Evolutionary conservation across 495 filamentous ascomycete genomes (phyloP).

Genomic region (Gamarada debralockiae): DNA sequence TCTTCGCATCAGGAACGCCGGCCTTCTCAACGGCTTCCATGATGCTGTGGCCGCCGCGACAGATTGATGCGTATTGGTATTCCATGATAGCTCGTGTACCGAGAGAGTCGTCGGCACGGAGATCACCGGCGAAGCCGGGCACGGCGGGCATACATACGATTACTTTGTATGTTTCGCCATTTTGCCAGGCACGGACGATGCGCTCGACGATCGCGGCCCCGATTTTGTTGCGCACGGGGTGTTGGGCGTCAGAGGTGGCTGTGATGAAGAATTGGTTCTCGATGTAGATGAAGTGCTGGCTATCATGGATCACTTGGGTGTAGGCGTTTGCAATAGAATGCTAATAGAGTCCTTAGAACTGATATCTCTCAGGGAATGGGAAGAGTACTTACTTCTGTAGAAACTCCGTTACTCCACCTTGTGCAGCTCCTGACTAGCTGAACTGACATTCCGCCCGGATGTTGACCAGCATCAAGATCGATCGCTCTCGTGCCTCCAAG

Average conservation of each 20-base stretch:
- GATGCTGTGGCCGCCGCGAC: slow-evolving; percentile 80
- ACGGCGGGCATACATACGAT: slow-evolving; percentile 85
- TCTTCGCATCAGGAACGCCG: slow-evolving; percentile 60
- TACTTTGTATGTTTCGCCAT: slow-evolving; percentile 74
- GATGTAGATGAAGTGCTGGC: slow-evolving; percentile 86
- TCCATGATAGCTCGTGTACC: slow-evolving; percentile 96
- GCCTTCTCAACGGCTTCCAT: slow-evolving; percentile 70
- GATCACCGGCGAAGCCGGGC: slow-evolving; percentile 87
- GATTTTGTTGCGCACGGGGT: slow-evolving; percentile 81
- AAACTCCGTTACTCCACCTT: slow-evolving; percentile 34
- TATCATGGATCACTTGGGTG: slow-evolving; percentile 73
- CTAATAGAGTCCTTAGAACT: slow-evolving; percentile 44
- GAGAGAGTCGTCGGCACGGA: slow-evolving; percentile 72
- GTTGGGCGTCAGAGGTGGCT: slow-evolving; percentile 70
- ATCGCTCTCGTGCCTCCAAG: too few species aligned
- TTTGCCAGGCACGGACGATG: slow-evolving; percentile 71
- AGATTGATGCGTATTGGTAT: slow-evolving; percentile 87
- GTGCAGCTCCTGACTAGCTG: slow-evolving; percentile 59
- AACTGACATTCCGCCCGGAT: slow-evolving; percentile 44
- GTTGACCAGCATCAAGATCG: too few species aligned
- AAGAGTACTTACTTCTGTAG: slow-evolving; percentile 19
- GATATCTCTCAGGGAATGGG: not conserved
- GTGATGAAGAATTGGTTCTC: slow-evolving; percentile 99
- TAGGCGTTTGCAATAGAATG: slow-evolving; percentile 93
- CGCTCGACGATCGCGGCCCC: slow-evolving; percentile 86